Evolutionary conservation across 495 filamentous ascomycete genomes (phyloP), one percentile per base, ranked within the genome.

Genomic region (Cryomyces minteri): DNA sequence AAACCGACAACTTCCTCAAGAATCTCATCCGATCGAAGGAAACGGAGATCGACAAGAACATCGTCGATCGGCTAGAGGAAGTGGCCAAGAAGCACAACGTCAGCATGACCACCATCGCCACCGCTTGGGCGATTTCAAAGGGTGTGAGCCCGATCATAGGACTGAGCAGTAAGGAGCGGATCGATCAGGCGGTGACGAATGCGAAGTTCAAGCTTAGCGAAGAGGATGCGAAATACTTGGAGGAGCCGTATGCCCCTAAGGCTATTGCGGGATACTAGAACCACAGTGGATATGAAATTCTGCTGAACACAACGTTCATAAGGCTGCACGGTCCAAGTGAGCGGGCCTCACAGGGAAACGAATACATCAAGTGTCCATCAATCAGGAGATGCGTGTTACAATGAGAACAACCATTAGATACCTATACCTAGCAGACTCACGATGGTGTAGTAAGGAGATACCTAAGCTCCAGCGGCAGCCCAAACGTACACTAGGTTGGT

Each of bases 161-260:
- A 9, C 41, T 63, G 45, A 40, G 37, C 5, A 58, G 53, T 38
- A 59, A 54, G 46, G 49, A 60, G 49, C 41, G 61, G 37, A 57
- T 63, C 30, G 60, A 62, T 6, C 34, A 63, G 48, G 56, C 58
- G 11, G 54, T 61, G 29, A 48, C 56, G 47, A 58, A 55, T 31
- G 46, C 32, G 28, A 53, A 53, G 33, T 53, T 55, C 30, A 41
- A 51, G 50, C 41, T 63, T 43, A 56, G 43, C 18, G 57, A 62
- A 32, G 60, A 62, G 50, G 60, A 62, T 45, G 51, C 48, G 29
- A 56, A 55, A 39, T 60, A 56, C 51, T 41, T 63, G 36, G 59
- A 62, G 50, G 60, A 62, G 51, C 44, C 47, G 29, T 63, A 63
- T 48, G 4, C 49, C 46, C 57, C 59, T 12, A 62, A 62, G 48